Percentiles rank a stretch among this genome's conserved stretches.
Conservation (phyloP, 2,329 filamentous ascomycete genomes). For the Apiospora malaysiana region DNA sequence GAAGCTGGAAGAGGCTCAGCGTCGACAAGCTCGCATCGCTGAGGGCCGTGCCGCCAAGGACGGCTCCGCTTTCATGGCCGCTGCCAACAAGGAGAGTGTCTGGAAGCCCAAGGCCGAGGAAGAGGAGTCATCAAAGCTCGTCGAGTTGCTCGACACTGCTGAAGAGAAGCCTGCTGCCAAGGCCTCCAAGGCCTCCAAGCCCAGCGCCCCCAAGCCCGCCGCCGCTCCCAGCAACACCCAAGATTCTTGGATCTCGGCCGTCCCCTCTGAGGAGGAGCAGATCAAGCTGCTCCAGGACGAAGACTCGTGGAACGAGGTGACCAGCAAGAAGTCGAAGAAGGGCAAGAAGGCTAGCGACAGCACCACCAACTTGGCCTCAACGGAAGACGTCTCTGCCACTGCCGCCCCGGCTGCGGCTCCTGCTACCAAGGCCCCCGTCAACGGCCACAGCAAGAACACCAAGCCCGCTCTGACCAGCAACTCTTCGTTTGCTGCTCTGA, state of each 20-base stretch:
- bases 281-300: slow-evolving; percentile 61
- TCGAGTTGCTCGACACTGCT: slow-evolving; percentile 65
- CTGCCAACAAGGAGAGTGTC: slow-evolving; percentile 48
- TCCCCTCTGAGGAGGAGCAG: slow-evolving; percentile 68
- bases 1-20: slow-evolving; percentile 79
- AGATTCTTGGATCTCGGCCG: slow-evolving; percentile 53
- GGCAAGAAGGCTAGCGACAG: slow-evolving; percentile 39
- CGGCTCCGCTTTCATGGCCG: slow-evolving; percentile 65
- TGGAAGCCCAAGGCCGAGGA: slow-evolving; percentile 44
- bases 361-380: slow-evolving; percentile 29
- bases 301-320: slow-evolving; percentile 63
- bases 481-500: slow-evolving; percentile 42
- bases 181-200: slow-evolving; percentile 30
- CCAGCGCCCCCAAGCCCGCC: slow-evolving; percentile 37
- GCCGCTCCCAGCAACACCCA: slow-evolving; percentile 41
- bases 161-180: slow-evolving; percentile 44
- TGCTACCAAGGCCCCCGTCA: slow-evolving; percentile 29
- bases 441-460: slow-evolving; percentile 36
- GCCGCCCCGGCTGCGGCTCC: slow-evolving; percentile 28
- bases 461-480: slow-evolving; percentile 40
- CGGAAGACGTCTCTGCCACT: slow-evolving; percentile 28
- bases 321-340: slow-evolving; percentile 48
- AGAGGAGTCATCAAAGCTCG: slow-evolving; percentile 31
- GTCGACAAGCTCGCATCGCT: slow-evolving; percentile 78
- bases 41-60: slow-evolving; percentile 86